phyloP scores from a whole-genome alignment of 805 yeast genomes.

The Wickerhamiella hasegawae region DNA sequence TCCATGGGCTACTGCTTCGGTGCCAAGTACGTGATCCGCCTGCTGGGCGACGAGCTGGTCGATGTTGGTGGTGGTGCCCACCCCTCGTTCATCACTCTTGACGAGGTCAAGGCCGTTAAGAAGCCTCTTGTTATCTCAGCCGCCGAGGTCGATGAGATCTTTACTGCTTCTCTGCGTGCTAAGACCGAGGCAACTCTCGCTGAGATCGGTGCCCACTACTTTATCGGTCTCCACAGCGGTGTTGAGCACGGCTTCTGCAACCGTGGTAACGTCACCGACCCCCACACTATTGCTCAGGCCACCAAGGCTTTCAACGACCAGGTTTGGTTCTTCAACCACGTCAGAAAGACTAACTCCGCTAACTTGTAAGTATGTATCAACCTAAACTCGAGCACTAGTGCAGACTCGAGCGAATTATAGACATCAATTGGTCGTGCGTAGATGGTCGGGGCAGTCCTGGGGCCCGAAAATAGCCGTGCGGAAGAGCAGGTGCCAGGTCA shows the following conservation, averaged over 20 bases:
- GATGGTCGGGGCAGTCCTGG: too few relatives aligned
- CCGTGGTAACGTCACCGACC: slow-evolving; percentile 50
- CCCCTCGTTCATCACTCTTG: slow-evolving; percentile 57
- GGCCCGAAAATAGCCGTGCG: too few relatives aligned
- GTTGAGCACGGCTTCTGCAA: slow-evolving; percentile 65
- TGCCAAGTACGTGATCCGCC: slow-evolving; percentile 49
- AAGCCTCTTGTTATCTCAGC: slow-evolving; percentile 55
- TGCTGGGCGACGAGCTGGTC: slow-evolving; percentile 24
- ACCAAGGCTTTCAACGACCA: slow-evolving; percentile 42
- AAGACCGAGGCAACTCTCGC: slow-evolving; percentile 42
- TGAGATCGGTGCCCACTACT: slow-evolving; percentile 39
- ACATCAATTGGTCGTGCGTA: too few relatives aligned
- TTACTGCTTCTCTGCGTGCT: slow-evolving; percentile 47
- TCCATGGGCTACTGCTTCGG: slow-evolving; percentile 57
- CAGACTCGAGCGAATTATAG: too few relatives aligned
- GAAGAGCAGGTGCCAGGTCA: too few relatives aligned
- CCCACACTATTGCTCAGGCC: slow-evolving; percentile 43
- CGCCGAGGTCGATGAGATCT: slow-evolving; percentile 54
- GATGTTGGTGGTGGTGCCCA: slow-evolving; percentile 67
- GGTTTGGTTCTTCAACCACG: slow-evolving; percentile 17
- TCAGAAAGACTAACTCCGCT: too few relatives aligned
- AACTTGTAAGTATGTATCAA: too few relatives aligned
- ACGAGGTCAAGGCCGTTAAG: slow-evolving; percentile 45
- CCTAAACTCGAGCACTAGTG: too few relatives aligned
- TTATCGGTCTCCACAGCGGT: slow-evolving; percentile 44